phyloP scores from a whole-genome alignment of 352 stramenopile genomes.

The Phytophthora crassamura region DNA sequence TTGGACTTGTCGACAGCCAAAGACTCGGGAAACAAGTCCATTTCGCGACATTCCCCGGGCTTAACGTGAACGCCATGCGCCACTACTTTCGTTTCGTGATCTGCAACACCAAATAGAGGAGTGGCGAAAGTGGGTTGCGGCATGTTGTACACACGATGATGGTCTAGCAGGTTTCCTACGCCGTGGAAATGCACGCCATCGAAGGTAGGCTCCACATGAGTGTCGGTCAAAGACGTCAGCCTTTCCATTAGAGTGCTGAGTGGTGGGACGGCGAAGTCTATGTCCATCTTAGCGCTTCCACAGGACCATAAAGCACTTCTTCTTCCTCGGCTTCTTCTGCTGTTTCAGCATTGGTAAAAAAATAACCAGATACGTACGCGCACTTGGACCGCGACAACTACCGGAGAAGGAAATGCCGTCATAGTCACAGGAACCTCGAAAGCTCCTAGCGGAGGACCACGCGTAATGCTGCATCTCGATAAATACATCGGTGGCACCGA shows the following conservation, averaged over 20 bases:
- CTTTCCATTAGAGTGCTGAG: slow-evolving; percentile 42
- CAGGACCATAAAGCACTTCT: slow-evolving; percentile 43
- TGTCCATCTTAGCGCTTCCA: slow-evolving; percentile 49
- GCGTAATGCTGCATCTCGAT: slow-evolving; percentile 50
- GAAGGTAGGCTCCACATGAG: slow-evolving; percentile 62
- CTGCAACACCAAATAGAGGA: slow-evolving; percentile 53
- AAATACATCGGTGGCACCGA: slow-evolving; percentile 62
- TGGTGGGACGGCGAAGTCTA: slow-evolving; percentile 57
- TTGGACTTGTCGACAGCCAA: slow-evolving; percentile 11
- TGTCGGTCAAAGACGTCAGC: slow-evolving; percentile 39
- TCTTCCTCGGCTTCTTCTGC: slow-evolving; percentile 6
- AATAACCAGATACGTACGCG: slow-evolving; percentile 51
- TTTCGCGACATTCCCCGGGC: slow-evolving; percentile 46
- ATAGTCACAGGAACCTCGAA: slow-evolving; percentile 66
- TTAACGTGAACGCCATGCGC: slow-evolving; percentile 50
- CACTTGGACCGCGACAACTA: slow-evolving; percentile 55
- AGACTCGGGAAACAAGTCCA: slow-evolving; percentile 48
- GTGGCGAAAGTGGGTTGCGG: slow-evolving; percentile 51
- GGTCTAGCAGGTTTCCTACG: slow-evolving; percentile 51
- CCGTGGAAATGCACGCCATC: slow-evolving; percentile 55
- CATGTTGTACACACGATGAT: slow-evolving; percentile 69
- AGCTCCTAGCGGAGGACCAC: slow-evolving; percentile 53
- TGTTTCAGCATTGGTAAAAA: background rate
- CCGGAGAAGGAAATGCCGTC: slow-evolving; percentile 45
- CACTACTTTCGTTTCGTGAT: slow-evolving; percentile 56